Evolutionary conservation across 2,329 filamentous ascomycete genomes (phyloP), one percentile per base, ranked within the genome.

Genomic region (Lasiodiplodia sp.): DNA sequence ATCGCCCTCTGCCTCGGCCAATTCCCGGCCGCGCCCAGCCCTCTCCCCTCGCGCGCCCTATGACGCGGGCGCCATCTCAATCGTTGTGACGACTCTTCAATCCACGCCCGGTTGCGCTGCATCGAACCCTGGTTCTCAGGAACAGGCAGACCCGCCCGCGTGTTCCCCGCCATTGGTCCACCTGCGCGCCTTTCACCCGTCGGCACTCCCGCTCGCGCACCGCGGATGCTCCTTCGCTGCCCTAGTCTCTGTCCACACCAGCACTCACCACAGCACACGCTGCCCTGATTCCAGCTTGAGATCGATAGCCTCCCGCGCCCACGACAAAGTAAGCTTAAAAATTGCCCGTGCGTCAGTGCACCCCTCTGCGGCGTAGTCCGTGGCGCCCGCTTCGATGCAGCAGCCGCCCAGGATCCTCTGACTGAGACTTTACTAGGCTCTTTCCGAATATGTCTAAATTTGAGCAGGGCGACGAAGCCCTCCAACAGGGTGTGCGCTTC

Each of bases 401-500:
- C 31, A n/a, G 47, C 47, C 47, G 31, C 60, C 58, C 60, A 38
- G 60, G 60, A 64, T 64, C 31, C 58, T 64, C 60, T 64, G 47
- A 64, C 60, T 52, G 60, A 64, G 47, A 64, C 60, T 64, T 52
- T 52, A 21, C 60, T 34, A 64, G 56, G 66, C 25, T 62, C 55
- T 47, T 53, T 51, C 56, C 56, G 18, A 68, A 60, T n/a, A 68
- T 68, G 66, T 68, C 66, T 31, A 68, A 68, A 21, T 23, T 62
- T 16, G 56, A 62, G 34, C 49, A 62, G 34, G 66, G 44, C 66
- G 67, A 68, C 58, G n/a, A 38, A 12, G 73, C 73, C 62, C 71
- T 68, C 4, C 68, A 75, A 62, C 78, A 77, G 69, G 73, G 75
- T 51, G 79, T 81, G 68, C 79, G 79, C 72, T 81, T 81, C 75